Percentiles rank a stretch among this genome's conserved stretches.
Conservation (phyloP, 2,329 filamentous ascomycete genomes). For the Akanthomyces muscarius region DNA sequence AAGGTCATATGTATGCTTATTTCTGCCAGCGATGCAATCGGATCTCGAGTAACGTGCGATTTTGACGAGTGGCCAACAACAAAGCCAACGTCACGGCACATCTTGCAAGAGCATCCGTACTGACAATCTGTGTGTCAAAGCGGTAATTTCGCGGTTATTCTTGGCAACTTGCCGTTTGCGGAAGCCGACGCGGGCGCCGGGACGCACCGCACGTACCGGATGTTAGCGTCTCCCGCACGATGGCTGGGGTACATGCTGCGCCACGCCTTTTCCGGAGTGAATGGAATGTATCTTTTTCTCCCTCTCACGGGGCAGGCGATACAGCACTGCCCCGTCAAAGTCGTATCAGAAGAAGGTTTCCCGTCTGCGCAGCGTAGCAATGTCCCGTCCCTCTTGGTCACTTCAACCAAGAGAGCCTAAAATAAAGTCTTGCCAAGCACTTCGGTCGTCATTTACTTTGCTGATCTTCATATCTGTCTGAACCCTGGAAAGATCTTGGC, state of each 20-base stretch:
- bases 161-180: constrained; percentile 13
- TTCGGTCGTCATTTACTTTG: not conserved
- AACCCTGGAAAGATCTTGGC: constrained; percentile 9
- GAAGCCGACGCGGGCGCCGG: not conserved
- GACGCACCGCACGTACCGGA: constrained; percentile 13
- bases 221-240: not conserved
- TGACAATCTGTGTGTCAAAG: not conserved
- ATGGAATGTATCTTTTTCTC: not conserved
- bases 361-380: too few relatives aligned
- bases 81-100: not conserved
- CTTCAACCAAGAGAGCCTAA: not conserved
- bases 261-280: not conserved
- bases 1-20: too few relatives aligned
- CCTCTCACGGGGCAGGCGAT: too few relatives aligned
- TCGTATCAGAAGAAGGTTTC: too few relatives aligned
- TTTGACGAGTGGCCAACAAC: not conserved
- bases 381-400: not conserved
- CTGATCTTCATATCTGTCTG: constrained; percentile 5
- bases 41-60: not conserved
- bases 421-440: constrained; percentile 8
- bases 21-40: too few relatives aligned
- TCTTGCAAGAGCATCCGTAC: not conserved
- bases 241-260: not conserved
- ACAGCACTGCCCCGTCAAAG: too few relatives aligned
- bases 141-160: constrained; percentile 10